phyloP scores from a whole-genome alignment of 2,329 filamentous ascomycete genomes.

The Talaromyces sp. region DNA sequence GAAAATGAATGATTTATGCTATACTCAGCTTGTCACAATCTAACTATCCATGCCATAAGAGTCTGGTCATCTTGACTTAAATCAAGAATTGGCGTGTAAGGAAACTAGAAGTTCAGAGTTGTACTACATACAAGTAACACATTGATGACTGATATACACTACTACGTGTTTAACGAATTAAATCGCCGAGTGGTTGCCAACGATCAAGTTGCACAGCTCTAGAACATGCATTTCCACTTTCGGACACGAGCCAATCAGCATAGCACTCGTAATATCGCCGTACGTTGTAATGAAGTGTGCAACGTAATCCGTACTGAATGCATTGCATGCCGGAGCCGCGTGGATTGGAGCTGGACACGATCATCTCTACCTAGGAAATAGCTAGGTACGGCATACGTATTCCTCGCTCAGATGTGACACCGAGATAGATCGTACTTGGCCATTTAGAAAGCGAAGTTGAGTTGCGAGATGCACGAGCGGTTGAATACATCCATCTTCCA shows the following conservation, averaged over 20 bases:
- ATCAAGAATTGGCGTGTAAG: neutral
- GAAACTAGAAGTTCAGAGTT: neutral
- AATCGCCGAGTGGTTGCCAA: constrained; percentile 2
- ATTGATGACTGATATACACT: neutral
- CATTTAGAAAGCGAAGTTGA: neutral
- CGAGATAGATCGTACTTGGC: neutral
- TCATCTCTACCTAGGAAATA: neutral
- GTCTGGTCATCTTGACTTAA: neutral
- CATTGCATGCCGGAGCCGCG: constrained; percentile 5
- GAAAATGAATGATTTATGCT: neutral
- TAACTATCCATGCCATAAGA: neutral
- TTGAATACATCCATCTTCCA: neutral
- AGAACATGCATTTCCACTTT: neutral
- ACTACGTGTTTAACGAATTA: neutral
- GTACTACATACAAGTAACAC: neutral
- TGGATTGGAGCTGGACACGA: constrained; percentile 4
- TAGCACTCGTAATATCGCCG: neutral
- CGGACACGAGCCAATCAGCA: neutral
- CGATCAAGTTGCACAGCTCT: constrained; percentile 1
- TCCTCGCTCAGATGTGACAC: neutral
- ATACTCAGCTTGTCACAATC: neutral
- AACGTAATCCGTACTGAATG: neutral
- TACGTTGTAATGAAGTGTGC: neutral
- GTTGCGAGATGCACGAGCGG: neutral
- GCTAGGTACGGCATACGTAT: neutral